These are phyloP conservation scores for Coemansia sp. DNA, from an alignment of 192 early-diverging fungal genomes.

Conservation along the genomic window DNA sequence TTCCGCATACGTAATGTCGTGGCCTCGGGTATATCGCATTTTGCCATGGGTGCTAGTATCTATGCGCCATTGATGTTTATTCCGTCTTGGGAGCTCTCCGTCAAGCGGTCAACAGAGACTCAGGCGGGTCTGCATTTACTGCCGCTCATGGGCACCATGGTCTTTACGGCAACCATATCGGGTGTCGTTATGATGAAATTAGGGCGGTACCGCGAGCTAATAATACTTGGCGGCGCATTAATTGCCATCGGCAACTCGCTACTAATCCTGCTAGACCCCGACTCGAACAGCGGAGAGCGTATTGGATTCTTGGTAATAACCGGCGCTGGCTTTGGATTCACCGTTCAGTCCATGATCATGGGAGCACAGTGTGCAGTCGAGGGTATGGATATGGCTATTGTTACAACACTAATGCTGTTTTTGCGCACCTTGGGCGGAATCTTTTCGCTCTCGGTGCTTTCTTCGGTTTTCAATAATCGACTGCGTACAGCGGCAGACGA, in stretches of 20 bases:
- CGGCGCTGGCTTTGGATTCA: slow-evolving; percentile 75
- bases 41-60: slow-evolving; percentile 44
- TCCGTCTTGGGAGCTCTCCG: slow-evolving; percentile 63
- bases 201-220: slow-evolving; percentile 60
- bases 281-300: slow-evolving; percentile 54
- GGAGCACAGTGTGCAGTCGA: slow-evolving; percentile 68
- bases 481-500: slow-evolving; percentile 23
- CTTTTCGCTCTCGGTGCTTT: slow-evolving; percentile 59
- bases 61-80: slow-evolving; percentile 64
- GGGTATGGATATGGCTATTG: slow-evolving; percentile 62
- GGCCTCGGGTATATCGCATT: slow-evolving; percentile 27
- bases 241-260: slow-evolving; percentile 66
- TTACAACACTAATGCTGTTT: slow-evolving; percentile 64
- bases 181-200: slow-evolving; percentile 60
- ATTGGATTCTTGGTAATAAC: slow-evolving; percentile 66
- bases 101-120: slow-evolving; percentile 59
- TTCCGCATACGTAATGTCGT: slow-evolving; percentile 55
- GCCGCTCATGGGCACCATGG: slow-evolving; percentile 69
- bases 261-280: slow-evolving; percentile 55
- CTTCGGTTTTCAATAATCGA: slow-evolving; percentile 63
- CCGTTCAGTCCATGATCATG: slow-evolving; percentile 70
- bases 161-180: slow-evolving; percentile 61
- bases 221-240: slow-evolving; percentile 64
- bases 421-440: slow-evolving; percentile 64
- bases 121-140: slow-evolving; percentile 70